phyloP scores from a whole-genome alignment of 257 asterid genomes.

The Salvia hispanica region DNA sequence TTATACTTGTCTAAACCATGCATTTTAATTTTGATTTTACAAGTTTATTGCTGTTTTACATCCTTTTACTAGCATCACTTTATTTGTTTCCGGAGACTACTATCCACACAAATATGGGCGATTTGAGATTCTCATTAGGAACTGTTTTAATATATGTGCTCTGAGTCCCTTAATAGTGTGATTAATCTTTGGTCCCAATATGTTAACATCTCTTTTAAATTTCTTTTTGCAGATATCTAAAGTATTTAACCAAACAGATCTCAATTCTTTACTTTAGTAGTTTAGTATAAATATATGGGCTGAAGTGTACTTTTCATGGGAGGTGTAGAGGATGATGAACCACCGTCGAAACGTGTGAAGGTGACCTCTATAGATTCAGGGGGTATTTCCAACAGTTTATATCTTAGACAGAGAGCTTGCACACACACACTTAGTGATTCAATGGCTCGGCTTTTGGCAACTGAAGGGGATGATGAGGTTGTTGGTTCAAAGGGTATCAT shows the following conservation, averaged over 20 bases:
- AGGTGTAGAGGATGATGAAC: constrained; percentile 82
- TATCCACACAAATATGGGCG: background rate
- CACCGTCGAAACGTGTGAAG: constrained; percentile 84
- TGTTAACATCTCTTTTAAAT: background rate
- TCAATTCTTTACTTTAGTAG: constrained; percentile 28
- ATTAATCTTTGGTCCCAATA: background rate
- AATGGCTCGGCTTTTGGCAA: constrained; percentile 66
- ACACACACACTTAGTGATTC: constrained; percentile 51
- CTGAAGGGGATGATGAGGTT: constrained; percentile 65
- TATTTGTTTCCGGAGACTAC: background rate
- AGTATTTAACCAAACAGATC: constrained; percentile 32
- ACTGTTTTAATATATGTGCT: background rate
- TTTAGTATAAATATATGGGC: constrained; percentile 60
- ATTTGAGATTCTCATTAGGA: background rate
- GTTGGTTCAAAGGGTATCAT: constrained; percentile 71
- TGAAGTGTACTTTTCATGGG: constrained; percentile 87
- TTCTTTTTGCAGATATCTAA: constrained; percentile 28
- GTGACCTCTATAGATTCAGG: constrained; percentile 50
- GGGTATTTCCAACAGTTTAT: constrained; percentile 52
- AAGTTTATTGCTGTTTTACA: background rate
- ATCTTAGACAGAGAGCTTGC: constrained; percentile 54
- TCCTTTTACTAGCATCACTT: background rate
- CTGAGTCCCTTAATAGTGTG: background rate
- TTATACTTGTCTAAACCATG: background rate
- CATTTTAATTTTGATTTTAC: background rate